Evolutionary conservation across 2,329 filamentous ascomycete genomes (phyloP).

Genomic region (Fusarium hostae): DNA sequence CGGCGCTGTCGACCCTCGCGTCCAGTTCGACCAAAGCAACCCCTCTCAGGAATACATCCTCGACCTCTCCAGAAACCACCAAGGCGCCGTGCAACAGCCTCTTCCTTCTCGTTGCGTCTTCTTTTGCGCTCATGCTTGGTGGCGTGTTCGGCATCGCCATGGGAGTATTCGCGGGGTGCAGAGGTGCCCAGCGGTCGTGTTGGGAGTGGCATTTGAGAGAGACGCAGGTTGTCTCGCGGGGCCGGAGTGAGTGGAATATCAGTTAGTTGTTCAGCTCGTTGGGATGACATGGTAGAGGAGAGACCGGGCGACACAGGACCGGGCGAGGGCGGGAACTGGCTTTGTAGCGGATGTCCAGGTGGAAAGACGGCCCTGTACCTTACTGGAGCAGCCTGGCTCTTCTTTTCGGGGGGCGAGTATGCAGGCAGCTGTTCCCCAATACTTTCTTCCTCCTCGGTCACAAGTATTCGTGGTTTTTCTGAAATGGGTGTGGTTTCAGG

Average conservation of each 20-base stretch:
- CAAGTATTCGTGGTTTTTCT: constrained; percentile 55
- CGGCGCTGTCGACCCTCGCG: constrained; percentile 72
- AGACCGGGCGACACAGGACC: constrained; percentile 72
- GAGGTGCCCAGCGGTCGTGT: constrained; percentile 58
- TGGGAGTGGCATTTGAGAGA: constrained; percentile 51
- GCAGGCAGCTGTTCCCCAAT: constrained; percentile 61
- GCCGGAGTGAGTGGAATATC: constrained; percentile 66
- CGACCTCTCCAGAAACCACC: constrained; percentile 74
- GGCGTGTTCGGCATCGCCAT: constrained; percentile 52
- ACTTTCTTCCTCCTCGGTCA: constrained; percentile 50
- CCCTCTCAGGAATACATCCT: constrained; percentile 69
- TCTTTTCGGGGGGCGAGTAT: constrained; percentile 62
- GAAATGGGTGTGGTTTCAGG: constrained; percentile 29
- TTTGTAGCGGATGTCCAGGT: constrained; percentile 59
- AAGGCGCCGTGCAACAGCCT: constrained; percentile 65
- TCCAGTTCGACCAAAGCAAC: constrained; percentile 72
- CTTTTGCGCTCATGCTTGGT: constrained; percentile 63
- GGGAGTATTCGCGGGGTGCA: constrained; percentile 57
- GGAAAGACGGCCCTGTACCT: constrained; percentile 70
- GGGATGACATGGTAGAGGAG: constrained; percentile 69
- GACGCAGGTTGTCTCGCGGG: constrained; percentile 29
- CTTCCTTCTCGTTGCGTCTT: constrained; percentile 73
- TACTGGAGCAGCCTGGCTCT: constrained; percentile 48
- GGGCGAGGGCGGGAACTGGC: constrained; percentile 66
- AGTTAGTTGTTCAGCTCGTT: constrained; percentile 69